Conservation (phyloP, 805 yeast species). For the Hermanozyma aechmeae region DNA sequence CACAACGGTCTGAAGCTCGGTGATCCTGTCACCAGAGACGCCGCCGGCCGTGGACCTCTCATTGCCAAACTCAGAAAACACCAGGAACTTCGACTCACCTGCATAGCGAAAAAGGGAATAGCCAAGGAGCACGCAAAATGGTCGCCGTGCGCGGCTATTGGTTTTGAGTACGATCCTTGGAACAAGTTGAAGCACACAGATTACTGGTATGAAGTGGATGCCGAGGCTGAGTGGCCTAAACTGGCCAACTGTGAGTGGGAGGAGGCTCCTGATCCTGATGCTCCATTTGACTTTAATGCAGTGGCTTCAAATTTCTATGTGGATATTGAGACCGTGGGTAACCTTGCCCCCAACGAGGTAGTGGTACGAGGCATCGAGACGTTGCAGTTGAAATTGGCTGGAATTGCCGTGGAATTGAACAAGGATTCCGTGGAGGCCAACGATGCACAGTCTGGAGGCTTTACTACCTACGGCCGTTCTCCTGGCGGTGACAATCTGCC, state of each 20-base stretch:
- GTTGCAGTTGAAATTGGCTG: slow-evolving; percentile 84
- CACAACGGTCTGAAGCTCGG: slow-evolving; percentile 51
- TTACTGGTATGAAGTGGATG: slow-evolving; percentile 89
- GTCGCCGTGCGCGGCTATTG: slow-evolving; percentile 94
- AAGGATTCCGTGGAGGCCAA: slow-evolving; percentile 33
- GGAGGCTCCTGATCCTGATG: slow-evolving; percentile 86
- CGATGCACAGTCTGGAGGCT: slow-evolving; percentile 36
- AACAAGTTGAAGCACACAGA: slow-evolving; percentile 93
- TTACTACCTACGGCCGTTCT: slow-evolving; percentile 38
- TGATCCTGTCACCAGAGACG: slow-evolving; percentile 75
- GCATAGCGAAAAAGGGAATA: slow-evolving; percentile 96
- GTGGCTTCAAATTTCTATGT: slow-evolving; percentile 74
- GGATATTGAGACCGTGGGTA: slow-evolving; percentile 89
- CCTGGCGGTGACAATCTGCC: slow-evolving; percentile 24
- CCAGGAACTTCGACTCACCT: slow-evolving; percentile 80
- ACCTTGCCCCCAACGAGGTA: slow-evolving; percentile 81
- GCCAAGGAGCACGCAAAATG: slow-evolving; percentile 98
- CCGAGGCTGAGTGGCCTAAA: slow-evolving; percentile 89
- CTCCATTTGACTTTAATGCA: slow-evolving; percentile 76
- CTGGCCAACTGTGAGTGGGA: slow-evolving; percentile 89
- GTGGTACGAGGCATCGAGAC: slow-evolving; percentile 77
- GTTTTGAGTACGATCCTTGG: slow-evolving; percentile 99
- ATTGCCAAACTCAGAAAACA: slow-evolving; percentile 86
- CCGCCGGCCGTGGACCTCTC: slow-evolving; percentile 73
- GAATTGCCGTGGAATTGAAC: slow-evolving; percentile 62